Evolutionary conservation across 352 stramenopile genomes (phyloP), one percentile per base, ranked within the genome.

Genomic region (Pythium rishiriense): DNA sequence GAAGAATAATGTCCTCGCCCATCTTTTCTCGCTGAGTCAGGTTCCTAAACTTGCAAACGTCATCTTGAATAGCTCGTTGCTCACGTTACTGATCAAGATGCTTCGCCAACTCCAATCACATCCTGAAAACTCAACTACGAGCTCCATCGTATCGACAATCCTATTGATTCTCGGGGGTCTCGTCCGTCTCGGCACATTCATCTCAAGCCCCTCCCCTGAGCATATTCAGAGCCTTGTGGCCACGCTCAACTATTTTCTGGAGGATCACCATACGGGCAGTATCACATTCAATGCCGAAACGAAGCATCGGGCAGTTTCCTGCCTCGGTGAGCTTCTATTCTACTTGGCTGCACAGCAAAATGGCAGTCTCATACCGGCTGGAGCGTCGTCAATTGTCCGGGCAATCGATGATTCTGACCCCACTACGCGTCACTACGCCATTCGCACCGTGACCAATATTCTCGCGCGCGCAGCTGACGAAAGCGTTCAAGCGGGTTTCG

Each of bases 31-130:
- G 22, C 70, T 88, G 12, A 90, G 71, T 25, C 72, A 69, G 1
- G 67, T 87, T 24, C 69, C 72, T 2, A 81, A 84, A 58, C 62
- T 94, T 19, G 83, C 87, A 0, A 90, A 92, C 49, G 78, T 93
- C 45, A 88, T 95, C 54, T 79, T 91, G 15, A 95, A 95, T 62
- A 92, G 81, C 68, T 92, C 85, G 0, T 78, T 95, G 28, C 57
- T 94, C 17, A 73, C 71, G 5, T 65, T 94, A 33, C 53, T 93
- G 25, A 78, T 82, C 39, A 84, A 77, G 49, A 69, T 91, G 50
- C 46, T 92, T 15, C 37, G 59, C 35, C 63, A 80, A 39, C 24
- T 49, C 37, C 35, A 53, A 46, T 3, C 4, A 3, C 10, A 39
- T 17, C 4, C 26, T 0, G 28, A 7, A 22, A 25, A 15, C 4